Evolutionary conservation across 306 rosid species (phyloP).

Genomic region (Biancaea sappan): DNA sequence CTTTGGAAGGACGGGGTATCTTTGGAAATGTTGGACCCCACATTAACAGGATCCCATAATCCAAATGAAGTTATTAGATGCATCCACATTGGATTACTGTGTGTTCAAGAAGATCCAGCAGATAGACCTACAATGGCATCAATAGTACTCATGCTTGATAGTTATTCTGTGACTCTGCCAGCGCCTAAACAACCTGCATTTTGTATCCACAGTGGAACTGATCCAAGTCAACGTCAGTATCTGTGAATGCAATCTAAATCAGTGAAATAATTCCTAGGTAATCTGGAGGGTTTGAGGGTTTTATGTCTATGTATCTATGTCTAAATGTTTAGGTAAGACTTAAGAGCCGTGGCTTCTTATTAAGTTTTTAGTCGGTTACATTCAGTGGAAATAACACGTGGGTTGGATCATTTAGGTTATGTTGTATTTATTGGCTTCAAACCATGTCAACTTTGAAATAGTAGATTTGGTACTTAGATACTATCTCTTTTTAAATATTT

Average conservation of each 20-base stretch:
- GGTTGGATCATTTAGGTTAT: not conserved
- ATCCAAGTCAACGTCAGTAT: conserved; percentile 18
- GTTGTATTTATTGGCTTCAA: conserved; percentile 1
- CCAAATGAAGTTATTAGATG: conserved; percentile 42
- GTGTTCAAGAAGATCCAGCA: conserved; percentile 41
- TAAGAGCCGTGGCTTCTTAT: not conserved
- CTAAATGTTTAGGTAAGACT: not conserved
- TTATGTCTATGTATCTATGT: not conserved
- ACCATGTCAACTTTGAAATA: too few species aligned
- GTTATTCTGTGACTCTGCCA: conserved; percentile 26
- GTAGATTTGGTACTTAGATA: too few species aligned
- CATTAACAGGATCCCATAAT: conserved; percentile 26
- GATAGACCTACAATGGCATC: conserved; percentile 46
- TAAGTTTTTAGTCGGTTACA: conserved; percentile 14
- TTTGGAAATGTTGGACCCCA: conserved; percentile 37
- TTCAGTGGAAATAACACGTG: not conserved
- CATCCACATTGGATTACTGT: conserved; percentile 41
- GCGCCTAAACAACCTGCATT: conserved; percentile 35
- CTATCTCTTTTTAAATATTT: too few species aligned
- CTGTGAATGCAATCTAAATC: conserved; percentile 14
- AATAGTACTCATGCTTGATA: conserved; percentile 38
- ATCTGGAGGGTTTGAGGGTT: not conserved
- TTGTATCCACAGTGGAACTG: conserved; percentile 21
- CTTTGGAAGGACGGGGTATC: conserved; percentile 41
- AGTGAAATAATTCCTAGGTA: conserved; percentile 37